Evolutionary conservation across 805 yeast species (phyloP).

Genomic region (Metschnikowia corniflorae): DNA sequence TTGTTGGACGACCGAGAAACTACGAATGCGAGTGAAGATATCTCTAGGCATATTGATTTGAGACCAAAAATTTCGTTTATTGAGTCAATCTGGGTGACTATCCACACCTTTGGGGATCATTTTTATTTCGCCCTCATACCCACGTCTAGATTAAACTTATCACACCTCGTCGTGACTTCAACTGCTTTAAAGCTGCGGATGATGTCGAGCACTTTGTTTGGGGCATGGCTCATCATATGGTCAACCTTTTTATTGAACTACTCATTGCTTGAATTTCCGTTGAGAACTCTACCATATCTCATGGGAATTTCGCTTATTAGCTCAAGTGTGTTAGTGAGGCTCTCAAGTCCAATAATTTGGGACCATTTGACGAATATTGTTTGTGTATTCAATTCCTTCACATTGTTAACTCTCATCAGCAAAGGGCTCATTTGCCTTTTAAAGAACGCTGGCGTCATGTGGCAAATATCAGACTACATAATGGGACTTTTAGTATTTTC

Average conservation of each 20-base stretch:
- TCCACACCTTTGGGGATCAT: no score
- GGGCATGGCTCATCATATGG: constrained; percentile 7
- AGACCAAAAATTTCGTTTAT: no score
- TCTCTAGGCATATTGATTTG: no score
- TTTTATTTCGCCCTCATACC: not conserved
- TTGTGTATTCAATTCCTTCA: constrained; percentile 25
- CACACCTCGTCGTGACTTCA: not conserved
- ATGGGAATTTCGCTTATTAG: constrained; percentile 3
- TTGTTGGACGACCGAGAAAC: constrained; percentile 1
- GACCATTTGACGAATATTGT: constrained; percentile 3
- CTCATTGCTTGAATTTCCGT: constrained; percentile 1
- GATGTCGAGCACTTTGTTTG: constrained; percentile 14
- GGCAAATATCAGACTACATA: constrained; percentile 43
- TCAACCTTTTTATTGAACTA: constrained; percentile 5
- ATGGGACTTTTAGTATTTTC: constrained; percentile 49
- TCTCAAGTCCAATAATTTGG: not conserved
- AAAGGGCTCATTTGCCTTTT: constrained; percentile 26
- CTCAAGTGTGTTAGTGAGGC: not conserved
- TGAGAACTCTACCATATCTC: not conserved
- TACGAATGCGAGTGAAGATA: no score
- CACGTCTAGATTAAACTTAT: not conserved
- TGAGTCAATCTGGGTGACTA: no score
- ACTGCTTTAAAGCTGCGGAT: constrained; percentile 2
- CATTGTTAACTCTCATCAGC: constrained; percentile 28
- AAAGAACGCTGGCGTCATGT: constrained; percentile 44